Percentiles rank a stretch among this genome's conserved stretches.
Evolutionary conservation across 331 rosid species (phyloP).

Genomic region (Stylosanthes scabra): DNA sequence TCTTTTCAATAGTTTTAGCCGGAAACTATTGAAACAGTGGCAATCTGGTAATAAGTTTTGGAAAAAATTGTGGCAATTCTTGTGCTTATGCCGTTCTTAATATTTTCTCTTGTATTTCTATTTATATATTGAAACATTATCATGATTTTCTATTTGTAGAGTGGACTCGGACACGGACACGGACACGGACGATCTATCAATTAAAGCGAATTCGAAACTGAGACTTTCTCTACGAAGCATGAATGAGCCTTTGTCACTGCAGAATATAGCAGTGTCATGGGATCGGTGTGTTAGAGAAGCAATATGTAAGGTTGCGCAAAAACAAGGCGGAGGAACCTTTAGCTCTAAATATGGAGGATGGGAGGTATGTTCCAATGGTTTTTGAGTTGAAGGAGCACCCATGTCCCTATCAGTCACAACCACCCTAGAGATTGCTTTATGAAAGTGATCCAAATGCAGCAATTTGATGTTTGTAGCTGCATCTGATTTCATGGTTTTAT

Average conservation of each 20-base stretch:
- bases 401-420: background rate
- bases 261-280: constrained; percentile 51
- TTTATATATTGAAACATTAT: too few species aligned
- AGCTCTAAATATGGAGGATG: constrained; percentile 56
- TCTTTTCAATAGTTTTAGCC: background rate
- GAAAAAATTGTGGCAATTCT: too few species aligned
- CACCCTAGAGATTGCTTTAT: background rate
- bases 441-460: background rate
- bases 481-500: too few species aligned
- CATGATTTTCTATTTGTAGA: too few species aligned
- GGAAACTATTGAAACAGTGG: too few species aligned
- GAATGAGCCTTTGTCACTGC: constrained; percentile 43
- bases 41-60: too few species aligned
- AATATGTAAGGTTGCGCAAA: constrained; percentile 41
- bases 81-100: background rate
- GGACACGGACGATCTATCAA: constrained; percentile 41
- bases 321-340: constrained; percentile 58
- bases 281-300: constrained; percentile 45
- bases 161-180: too few species aligned
- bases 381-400: constrained; percentile 16
- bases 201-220: constrained; percentile 42
- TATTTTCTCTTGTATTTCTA: background rate
- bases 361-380: constrained; percentile 38
- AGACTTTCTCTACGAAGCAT: constrained; percentile 23
- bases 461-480: too few species aligned